These are phyloP conservation scores for Trifolium fragiferum DNA, from an alignment of 306 rosid genomes.

Conservation along the genomic window DNA sequence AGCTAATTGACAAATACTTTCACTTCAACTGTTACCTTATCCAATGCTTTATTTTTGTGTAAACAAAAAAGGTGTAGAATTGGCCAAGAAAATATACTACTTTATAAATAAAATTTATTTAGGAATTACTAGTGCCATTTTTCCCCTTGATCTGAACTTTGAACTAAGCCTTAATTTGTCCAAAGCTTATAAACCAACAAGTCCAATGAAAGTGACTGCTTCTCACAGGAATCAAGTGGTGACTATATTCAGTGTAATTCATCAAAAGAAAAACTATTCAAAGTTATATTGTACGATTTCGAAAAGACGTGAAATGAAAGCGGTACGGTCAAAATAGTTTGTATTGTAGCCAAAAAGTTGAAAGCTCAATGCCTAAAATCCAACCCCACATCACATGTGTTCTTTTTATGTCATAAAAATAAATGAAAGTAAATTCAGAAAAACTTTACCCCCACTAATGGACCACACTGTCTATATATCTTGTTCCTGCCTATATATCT, in stretches of 20 bases:
- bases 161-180: constrained; percentile 5
- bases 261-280: neutral
- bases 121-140: too few relatives aligned
- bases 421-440: neutral
- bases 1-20: too few relatives aligned
- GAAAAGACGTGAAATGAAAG: neutral
- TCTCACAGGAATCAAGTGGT: neutral
- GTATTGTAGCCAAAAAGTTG: neutral
- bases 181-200: neutral
- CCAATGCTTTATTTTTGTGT: too few relatives aligned
- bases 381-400: neutral
- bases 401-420: neutral
- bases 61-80: too few relatives aligned
- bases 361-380: neutral
- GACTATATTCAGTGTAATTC: constrained; percentile 1
- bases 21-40: too few relatives aligned
- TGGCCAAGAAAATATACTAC: too few relatives aligned
- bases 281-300: neutral
- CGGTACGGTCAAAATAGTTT: neutral
- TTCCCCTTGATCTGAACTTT: neutral
- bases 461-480: too few relatives aligned
- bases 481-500: too few relatives aligned
- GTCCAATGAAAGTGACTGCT: neutral
- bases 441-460: neutral
- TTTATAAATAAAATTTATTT: too few relatives aligned